phyloP scores from a whole-genome alignment of 1,139 yeast species.

The Magnusiomyces sp. region DNA sequence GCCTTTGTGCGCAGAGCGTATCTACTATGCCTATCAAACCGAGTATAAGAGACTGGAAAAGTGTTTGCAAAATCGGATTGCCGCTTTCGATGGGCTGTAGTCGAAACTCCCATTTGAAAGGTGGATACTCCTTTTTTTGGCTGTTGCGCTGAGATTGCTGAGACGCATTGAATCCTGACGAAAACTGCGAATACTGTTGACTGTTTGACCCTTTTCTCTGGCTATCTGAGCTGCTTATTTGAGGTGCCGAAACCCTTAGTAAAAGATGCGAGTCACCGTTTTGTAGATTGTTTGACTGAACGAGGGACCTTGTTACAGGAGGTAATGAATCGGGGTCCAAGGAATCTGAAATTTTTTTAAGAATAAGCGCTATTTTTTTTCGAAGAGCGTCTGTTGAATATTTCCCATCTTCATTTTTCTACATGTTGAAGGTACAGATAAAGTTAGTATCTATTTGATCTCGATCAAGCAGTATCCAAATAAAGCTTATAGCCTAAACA shows the following conservation, averaged over 20 bases:
- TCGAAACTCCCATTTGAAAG: conserved; percentile 4
- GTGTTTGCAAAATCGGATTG: conserved; percentile 1
- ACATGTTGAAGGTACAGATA: too few relatives aligned
- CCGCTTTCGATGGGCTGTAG: not conserved
- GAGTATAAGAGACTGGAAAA: conserved; percentile 7
- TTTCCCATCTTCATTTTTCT: too few relatives aligned
- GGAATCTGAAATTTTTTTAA: too few relatives aligned
- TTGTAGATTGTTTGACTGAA: too few relatives aligned
- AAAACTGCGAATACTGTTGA: not conserved
- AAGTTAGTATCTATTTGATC: too few relatives aligned
- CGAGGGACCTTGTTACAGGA: too few relatives aligned
- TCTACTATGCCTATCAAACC: conserved; percentile 10
- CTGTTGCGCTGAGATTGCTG: not conserved
- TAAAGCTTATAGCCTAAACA: too few relatives aligned
- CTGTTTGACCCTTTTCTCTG: not conserved
- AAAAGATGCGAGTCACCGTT: too few relatives aligned
- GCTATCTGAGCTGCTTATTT: not conserved
- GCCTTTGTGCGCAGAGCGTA: conserved; percentile 6
- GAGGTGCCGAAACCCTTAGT: not conserved
- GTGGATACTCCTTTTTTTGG: not conserved
- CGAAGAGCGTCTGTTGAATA: too few relatives aligned
- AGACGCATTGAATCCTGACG: not conserved
- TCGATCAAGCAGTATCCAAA: too few relatives aligned
- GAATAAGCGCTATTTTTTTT: too few relatives aligned
- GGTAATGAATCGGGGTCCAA: too few relatives aligned